Percentiles rank a stretch among this genome's conserved stretches.
Conservation (phyloP, 2,329 filamentous ascomycete genomes). For the Cladosporium velox region DNA sequence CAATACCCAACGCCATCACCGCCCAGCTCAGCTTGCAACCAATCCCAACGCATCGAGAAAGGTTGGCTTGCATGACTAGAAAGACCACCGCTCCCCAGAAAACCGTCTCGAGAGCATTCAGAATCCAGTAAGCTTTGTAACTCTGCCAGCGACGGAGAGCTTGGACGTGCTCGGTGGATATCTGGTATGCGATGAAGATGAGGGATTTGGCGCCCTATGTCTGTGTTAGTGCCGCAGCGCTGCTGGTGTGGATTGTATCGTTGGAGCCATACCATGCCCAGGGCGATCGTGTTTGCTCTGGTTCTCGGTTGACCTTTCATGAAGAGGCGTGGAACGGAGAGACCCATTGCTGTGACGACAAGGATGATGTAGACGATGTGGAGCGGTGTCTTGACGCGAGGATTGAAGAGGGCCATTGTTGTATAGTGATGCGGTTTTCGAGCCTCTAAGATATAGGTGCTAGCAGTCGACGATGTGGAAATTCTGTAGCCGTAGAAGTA, state of each 20-base stretch:
- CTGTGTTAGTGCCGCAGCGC: neutral
- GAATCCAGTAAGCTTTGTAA: constrained; percentile 45
- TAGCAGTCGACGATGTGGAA: neutral
- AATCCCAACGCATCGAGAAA: constrained; percentile 20
- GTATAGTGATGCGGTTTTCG: neutral
- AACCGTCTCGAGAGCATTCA: constrained; percentile 46
- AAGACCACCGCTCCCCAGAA: constrained; percentile 46
- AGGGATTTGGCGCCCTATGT: constrained; percentile 40
- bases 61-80: constrained; percentile 22
- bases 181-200: constrained; percentile 44
- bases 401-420: neutral
- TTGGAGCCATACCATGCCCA: constrained; percentile 23
- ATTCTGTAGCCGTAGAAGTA: neutral
- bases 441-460: neutral
- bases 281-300: constrained; percentile 24
- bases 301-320: constrained; percentile 25
- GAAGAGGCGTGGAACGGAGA: constrained; percentile 26
- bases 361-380: constrained; percentile 25
- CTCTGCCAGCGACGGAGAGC: constrained; percentile 41
- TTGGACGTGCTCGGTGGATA: constrained; percentile 41
- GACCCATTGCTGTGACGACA: constrained; percentile 21
- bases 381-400: constrained; percentile 23
- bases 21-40: constrained; percentile 22
- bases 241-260: neutral
- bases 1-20: constrained; percentile 18